Evolutionary conservation across 148 eudicot species (phyloP), one percentile per base, ranked within the genome.

Genomic region (Dianthus caryophyllus): DNA sequence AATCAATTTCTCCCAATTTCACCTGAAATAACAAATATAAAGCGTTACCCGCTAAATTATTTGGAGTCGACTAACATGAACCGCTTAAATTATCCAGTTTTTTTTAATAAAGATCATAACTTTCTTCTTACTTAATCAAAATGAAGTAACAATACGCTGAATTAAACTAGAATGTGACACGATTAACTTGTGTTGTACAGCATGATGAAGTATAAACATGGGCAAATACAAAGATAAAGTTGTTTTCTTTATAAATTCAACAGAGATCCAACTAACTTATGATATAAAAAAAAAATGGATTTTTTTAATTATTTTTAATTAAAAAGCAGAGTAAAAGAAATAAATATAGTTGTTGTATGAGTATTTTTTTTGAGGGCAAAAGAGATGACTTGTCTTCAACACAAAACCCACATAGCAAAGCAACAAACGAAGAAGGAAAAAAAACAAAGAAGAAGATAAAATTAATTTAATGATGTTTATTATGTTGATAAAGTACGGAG

Each of bases 201-300:
- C 20, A 18, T 2, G 16, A 18, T 41, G 24, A 33, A 53, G 64
- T 61, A 22, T n/a, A 38, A 30, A 39, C 20, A 30, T 65, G 49
- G 48, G 41, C 1, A 58, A 64, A 46, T 25, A 47, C 5, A 7
- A 16, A 22, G 50, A 59, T 26, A 62, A 61, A 56, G 39, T 10
- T 16, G 30, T 53, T 63, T 31, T 64, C n/a, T 18, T 29, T 20
- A 13, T 17, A 64, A 69, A 18, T 75, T 69, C 78, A 69, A 68
- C 64, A 31, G 20, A 43, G 15, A 52, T 61, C 46, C 72, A 75
- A 75, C 73, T n/a, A 75, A 69, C 73, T 47, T 31, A 15, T 29
- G 38, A 20, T 14, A 0, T 15, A 15, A 69, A 70, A 47, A 15
- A 27, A 29, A 51, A 51, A 50, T 49, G 3, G 7, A 33, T 33